These are phyloP conservation scores for Theobroma grandiflorum DNA, from an alignment of 441 rosid species.

Conservation along the genomic window DNA sequence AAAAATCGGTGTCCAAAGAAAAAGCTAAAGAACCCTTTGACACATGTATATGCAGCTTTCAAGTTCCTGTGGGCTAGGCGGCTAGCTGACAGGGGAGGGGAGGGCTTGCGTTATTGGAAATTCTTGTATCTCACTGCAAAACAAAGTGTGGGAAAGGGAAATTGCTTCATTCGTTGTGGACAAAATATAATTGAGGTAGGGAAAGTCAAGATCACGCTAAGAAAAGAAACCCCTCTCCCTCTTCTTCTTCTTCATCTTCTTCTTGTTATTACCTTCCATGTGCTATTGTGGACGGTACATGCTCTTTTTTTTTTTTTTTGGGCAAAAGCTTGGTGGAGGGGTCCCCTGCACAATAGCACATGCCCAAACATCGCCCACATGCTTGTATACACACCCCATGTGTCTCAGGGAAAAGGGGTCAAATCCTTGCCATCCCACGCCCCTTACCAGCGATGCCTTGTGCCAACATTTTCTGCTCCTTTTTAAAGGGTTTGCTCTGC, in stretches of 20 bases:
- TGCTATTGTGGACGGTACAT: slow-evolving; percentile 18
- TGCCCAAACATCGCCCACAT: slow-evolving; percentile 24
- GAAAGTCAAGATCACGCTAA: slow-evolving; percentile 28
- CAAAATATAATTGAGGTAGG: slow-evolving; percentile 24
- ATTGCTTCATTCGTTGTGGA: background rate
- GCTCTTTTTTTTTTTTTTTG: background rate
- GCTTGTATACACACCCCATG: slow-evolving; percentile 31
- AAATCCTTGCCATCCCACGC: slow-evolving; percentile 10
- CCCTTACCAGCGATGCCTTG: background rate
- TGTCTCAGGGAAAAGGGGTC: slow-evolving; percentile 30
- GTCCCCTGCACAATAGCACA: slow-evolving; percentile 31
- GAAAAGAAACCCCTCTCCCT: background rate
- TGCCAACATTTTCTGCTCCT: no score
- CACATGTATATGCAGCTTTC: background rate
- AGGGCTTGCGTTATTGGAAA: background rate
- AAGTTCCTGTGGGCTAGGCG: background rate
- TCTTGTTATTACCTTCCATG: slow-evolving; percentile 16
- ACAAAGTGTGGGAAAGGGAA: slow-evolving; percentile 19
- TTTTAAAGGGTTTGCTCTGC: no score
- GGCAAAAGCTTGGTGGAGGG: slow-evolving; percentile 31
- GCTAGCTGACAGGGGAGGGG: background rate
- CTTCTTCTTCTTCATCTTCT: background rate
- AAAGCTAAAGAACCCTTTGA: no score
- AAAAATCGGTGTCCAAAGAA: no score
- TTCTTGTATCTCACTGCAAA: background rate